These are phyloP conservation scores for Paulownia fortunei DNA, from an alignment of 257 asterid species.

Conservation along the genomic window DNA sequence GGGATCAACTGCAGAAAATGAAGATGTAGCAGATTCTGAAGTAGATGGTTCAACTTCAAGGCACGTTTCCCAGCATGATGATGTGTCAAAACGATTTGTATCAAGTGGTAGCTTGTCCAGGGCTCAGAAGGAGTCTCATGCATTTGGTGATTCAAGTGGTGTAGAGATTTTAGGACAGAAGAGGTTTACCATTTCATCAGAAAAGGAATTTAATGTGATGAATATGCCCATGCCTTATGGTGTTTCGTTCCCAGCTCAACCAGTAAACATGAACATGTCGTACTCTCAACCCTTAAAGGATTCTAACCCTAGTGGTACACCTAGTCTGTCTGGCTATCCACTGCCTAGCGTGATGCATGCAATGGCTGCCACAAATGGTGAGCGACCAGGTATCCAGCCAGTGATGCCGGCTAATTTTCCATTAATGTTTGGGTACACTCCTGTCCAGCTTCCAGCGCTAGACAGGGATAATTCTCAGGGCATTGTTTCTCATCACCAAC, in stretches of 20 bases:
- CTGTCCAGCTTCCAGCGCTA: conserved; percentile 77
- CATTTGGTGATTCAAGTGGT: conserved; percentile 58
- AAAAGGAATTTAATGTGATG: conserved; percentile 65
- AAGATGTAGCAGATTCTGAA: conserved; percentile 97
- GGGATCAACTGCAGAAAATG: conserved; percentile 95
- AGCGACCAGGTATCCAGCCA: conserved; percentile 56
- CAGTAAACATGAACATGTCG: conserved; percentile 57
- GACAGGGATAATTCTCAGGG: conserved; percentile 75
- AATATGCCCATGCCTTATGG: conserved; percentile 52
- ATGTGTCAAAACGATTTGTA: conserved; percentile 44
- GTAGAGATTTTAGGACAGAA: conserved; percentile 69
- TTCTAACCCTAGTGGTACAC: conserved; percentile 45
- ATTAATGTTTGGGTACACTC: conserved; percentile 72
- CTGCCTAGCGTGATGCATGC: conserved; percentile 66
- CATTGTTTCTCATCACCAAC: conserved; percentile 64
- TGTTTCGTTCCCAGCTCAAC: conserved; percentile 56
- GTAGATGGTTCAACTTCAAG: conserved; percentile 79
- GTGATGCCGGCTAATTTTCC: conserved; percentile 68
- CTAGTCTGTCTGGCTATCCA: conserved; percentile 53
- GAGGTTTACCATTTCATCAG: conserved; percentile 69
- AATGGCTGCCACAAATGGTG: conserved; percentile 54
- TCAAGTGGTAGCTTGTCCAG: conserved; percentile 50
- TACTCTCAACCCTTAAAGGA: conserved; percentile 66
- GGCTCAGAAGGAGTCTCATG: conserved; percentile 58
- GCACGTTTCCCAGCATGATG: conserved; percentile 62